Evolutionary conservation across 768 basidiomycete genomes (phyloP).

Genomic region (Mycena epipterygia): DNA sequence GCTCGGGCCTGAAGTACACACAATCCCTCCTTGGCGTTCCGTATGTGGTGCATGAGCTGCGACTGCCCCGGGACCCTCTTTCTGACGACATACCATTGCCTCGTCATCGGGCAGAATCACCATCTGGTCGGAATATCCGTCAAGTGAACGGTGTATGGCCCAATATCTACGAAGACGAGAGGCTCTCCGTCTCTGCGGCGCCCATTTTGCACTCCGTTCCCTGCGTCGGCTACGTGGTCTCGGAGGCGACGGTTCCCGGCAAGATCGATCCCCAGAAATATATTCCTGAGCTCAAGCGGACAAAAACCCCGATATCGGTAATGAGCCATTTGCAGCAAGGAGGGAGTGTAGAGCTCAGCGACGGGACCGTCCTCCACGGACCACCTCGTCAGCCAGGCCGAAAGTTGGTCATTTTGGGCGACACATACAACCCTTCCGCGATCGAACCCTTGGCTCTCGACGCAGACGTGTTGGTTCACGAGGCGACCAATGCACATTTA

Average conservation of each 20-base stretch:
- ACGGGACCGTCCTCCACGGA: constrained; percentile 80
- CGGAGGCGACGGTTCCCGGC: constrained; percentile 80
- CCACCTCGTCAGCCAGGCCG: constrained; percentile 76
- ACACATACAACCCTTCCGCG: constrained; percentile 85
- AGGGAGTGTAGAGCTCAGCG: constrained; percentile 70
- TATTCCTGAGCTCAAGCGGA: constrained; percentile 76
- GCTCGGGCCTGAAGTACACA: constrained; percentile 75
- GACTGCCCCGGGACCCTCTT: constrained; percentile 70
- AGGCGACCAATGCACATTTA: constrained; percentile 91
- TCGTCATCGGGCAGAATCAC: constrained; percentile 66
- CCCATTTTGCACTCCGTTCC: constrained; percentile 87
- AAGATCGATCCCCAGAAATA: constrained; percentile 80
- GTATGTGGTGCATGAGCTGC: constrained; percentile 89
- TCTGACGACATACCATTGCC: constrained; percentile 65
- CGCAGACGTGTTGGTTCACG: constrained; percentile 85
- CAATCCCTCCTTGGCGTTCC: constrained; percentile 74
- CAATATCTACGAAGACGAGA: constrained; percentile 69
- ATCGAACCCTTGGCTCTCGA: constrained; percentile 71
- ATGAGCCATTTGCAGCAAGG: constrained; percentile 79
- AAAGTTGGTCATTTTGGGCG: constrained; percentile 87
- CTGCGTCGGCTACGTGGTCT: constrained; percentile 84
- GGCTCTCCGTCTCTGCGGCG: constrained; percentile 78
- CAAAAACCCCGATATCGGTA: constrained; percentile 75
- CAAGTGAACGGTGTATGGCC: constrained; percentile 75
- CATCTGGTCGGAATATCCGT: constrained; percentile 72